These are phyloP conservation scores for Clavispora phyllophila DNA, from an alignment of 805 yeast genomes.

Conservation along the genomic window DNA sequence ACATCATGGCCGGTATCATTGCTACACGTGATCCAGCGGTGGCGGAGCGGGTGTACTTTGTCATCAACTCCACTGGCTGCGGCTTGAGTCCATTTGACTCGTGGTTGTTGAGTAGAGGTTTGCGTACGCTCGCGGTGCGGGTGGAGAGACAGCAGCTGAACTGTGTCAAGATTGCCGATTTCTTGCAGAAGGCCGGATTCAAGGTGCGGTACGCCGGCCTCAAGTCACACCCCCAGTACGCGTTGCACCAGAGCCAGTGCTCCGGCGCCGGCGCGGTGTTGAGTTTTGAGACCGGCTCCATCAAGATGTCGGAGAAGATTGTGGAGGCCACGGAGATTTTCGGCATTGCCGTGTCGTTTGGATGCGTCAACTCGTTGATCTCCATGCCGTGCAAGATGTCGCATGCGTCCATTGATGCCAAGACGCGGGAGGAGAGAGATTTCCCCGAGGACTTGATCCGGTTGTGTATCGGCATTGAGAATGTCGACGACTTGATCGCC, in stretches of 20 bases:
- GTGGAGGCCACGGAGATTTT: slow-evolving; percentile 73
- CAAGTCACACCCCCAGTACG: slow-evolving; percentile 74
- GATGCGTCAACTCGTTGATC: slow-evolving; percentile 87
- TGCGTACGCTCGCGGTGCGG: slow-evolving; percentile 82
- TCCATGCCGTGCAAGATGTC: slow-evolving; percentile 96
- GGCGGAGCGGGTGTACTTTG: slow-evolving; percentile 66
- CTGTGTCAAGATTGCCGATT: slow-evolving; percentile 69
- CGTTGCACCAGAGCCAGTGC: slow-evolving; percentile 69
- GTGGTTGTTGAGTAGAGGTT: slow-evolving; percentile 84
- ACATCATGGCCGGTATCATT: slow-evolving; percentile 91
- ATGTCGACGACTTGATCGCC: slow-evolving; percentile 70
- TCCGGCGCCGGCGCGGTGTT: slow-evolving; percentile 87
- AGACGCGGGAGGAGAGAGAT: slow-evolving; percentile 79
- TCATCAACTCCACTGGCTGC: slow-evolving; percentile 85
- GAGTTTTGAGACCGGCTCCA: slow-evolving; percentile 80
- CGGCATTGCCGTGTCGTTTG: slow-evolving; percentile 90
- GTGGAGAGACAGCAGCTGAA: slow-evolving; percentile 84
- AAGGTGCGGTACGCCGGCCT: slow-evolving; percentile 85
- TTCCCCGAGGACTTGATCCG: slow-evolving; percentile 91
- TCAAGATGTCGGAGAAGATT: slow-evolving; percentile 59
- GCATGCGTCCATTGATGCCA: slow-evolving; percentile 91
- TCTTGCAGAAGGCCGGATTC: slow-evolving; percentile 62
- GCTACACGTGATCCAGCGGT: slow-evolving; percentile 62
- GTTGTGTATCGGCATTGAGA: slow-evolving; percentile 88
- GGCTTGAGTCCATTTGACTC: slow-evolving; percentile 91